Conservation (phyloP, 371 early-diverging fungal species). For the Lichtheimia ornata region DNA sequence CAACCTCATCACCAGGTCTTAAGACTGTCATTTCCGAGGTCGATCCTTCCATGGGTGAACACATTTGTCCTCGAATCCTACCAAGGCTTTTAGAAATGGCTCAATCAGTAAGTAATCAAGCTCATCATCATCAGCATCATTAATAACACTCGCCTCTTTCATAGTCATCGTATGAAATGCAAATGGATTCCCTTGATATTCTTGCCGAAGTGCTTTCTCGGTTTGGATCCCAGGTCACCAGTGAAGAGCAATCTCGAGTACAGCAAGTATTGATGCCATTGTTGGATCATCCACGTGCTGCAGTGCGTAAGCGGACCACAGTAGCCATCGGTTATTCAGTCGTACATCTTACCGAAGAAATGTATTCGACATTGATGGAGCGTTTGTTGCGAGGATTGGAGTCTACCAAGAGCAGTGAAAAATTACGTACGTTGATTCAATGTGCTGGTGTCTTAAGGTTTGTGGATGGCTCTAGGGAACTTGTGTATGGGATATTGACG, state of each 20-base stretch:
- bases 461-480: neutral
- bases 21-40: conserved; percentile 83
- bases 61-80: conserved; percentile 60
- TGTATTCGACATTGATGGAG: conserved; percentile 65
- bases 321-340: conserved; percentile 77
- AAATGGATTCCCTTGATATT: conserved; percentile 84
- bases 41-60: conserved; percentile 39
- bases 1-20: conserved; percentile 38
- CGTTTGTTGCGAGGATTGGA: conserved; percentile 35
- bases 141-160: conserved; percentile 1
- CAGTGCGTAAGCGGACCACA: conserved; percentile 84
- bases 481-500: neutral
- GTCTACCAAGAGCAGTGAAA: conserved; percentile 58
- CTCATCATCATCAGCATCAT: neutral
- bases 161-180: conserved; percentile 67
- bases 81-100: conserved; percentile 57
- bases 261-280: conserved; percentile 68
- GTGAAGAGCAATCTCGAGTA: conserved; percentile 58
- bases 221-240: conserved; percentile 66
- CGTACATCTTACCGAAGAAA: conserved; percentile 67
- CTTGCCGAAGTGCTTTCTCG: conserved; percentile 80
- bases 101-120: conserved; percentile 4
- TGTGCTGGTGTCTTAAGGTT: conserved; percentile 77
- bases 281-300: conserved; percentile 73
- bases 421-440: conserved; percentile 72